Base-by-base conservation (phyloP, 2,329 filamentous ascomycete species). In the Gaeumannomyces tritici region DNA sequence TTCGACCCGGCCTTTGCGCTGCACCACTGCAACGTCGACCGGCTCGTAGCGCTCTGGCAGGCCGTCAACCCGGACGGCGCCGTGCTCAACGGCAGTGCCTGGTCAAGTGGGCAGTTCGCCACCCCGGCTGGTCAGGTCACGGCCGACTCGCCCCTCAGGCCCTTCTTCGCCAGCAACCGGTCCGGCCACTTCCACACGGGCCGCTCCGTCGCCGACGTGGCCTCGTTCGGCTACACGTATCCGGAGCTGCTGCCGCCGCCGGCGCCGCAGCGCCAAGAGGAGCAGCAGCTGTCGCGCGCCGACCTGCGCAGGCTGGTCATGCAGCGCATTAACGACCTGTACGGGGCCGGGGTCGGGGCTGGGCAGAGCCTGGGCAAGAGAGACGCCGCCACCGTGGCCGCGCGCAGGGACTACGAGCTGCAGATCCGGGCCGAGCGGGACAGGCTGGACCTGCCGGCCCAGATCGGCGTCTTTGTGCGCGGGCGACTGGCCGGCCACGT, bases 301-400 rank as follows among this genome's bases (percentile, higher is more conserved):
- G 78, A 86, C 66, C 71, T 91, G 57, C 78, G 80, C 35, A 81
- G 81, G 63, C 87, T 88, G 67, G 77, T 91, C 35, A 80, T 84
- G 51, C 80, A 83, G 0, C 81, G 85, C 8, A 81, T 89, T 15
- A 79, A 83, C 63, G 77, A 73, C 0, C 72, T 92, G 4, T 81
- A 80, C 66, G 71, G 71, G 1, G 59, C 51, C 11, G 7, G 26
- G 42, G n/a, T 24, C 57, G 13, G 29, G n/a, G 3, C 5, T 31
- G 29, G 57, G 21, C 7, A 33, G 21, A 31, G 24, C 11, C 33
- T 27, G 57, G 13, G 57, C n/a, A 33, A n/a, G 29, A 35, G 33
- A 8, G 21, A 8, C 26, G 27, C 24, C 58, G 24, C 24, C 12
- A 11, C 26, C 11, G 35, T 24, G 24, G 58, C 31, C 4, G 26